Evolutionary conservation across 2,329 filamentous ascomycete genomes (phyloP), one percentile per base, ranked within the genome.

Genomic region (Phialophora tarda): DNA sequence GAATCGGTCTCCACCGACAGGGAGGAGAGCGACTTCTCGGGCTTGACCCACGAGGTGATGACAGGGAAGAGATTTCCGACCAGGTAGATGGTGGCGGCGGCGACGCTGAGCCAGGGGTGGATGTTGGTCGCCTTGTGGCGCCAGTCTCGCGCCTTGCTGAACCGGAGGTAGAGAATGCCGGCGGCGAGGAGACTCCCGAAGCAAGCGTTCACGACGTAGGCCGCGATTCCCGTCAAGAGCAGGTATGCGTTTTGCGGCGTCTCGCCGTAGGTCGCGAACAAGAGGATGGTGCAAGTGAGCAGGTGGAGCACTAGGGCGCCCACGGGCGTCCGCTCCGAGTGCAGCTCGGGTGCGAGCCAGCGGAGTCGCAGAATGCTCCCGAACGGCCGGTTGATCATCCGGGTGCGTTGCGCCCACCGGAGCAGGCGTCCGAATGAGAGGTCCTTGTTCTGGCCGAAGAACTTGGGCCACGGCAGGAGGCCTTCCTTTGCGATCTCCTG

Each of bases 401-500:
- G 17, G 48, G 21, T 51, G 11, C 48, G 54, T 63, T 44, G 28
- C 23, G 48, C 48, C 48, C 48, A 51, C 23, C 66, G 56, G 11
- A 59, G 54, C n/a, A 73, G 51, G 51, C 71, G 69, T 26, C 68
- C 70, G 47, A 72, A 73, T 30, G 71, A 68, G 53, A 73, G 64
- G 6, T 73, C 71, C 63, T 69, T 69, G 30, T 64, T 68, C 41
- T 28, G 68, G 30, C 70, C 83, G 66, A 85, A 83, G 74, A 85
- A 82, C 41, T 79, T 78, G 3, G 82, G 79, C 61, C 76, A 84
- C 0, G 84, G 84, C 1, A 86, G 74, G 60, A 86, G 81, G 0
- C 84, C 85, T 72, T 86, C 83, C 71, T 87, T 86, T 7, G 85
- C 85, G 51, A 88, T 85, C 71, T 88, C 85, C 71, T 87, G 85